Base-by-base conservation (phyloP, 768 basidiomycete genomes). In the Boletus pseudopeckii region DNA sequence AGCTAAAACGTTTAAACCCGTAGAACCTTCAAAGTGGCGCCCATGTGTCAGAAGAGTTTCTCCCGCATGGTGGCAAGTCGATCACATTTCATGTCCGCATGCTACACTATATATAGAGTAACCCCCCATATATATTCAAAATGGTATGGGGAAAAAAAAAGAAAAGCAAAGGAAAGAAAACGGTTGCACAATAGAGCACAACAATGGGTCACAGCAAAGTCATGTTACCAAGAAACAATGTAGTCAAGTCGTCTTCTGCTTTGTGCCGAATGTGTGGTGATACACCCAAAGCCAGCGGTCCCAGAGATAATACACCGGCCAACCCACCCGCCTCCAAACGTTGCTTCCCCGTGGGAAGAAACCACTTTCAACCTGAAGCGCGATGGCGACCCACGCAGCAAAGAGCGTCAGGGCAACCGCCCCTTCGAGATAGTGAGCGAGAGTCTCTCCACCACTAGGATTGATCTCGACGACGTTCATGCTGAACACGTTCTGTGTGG, bases 391-490 rank as follows among this genome's bases (percentile, higher is more conserved):
- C 81, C 83, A 86, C n/a, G 77, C 56, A 9, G 81, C 80, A 11
- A 76, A 52, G 7, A 75, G 10, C 0, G 83, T 86, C 39, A 86
- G 64, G 1, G 74, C 62, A 8, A 83, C 37, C 1, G 81, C 76
- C 2, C 66, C 59, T 15, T 62, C 74, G 33, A 76, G 26, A 42
- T 75, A 83, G 45, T 74, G 73, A 3, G 36, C 38, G 1, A 82
- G 59, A 0, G 74, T 74, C 45, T 61, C 60, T 41, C 47, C 53
- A 6, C 15, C 62, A 22, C 0, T 34, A 64, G 54, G 48, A 50
- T 73, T 75, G 51, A 83, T 69, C 57, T 77, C 77, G 11, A 28
- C 17, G 39, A 83, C 64, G 54, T 84, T 84, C 82, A 84, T 84
- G 5, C 82, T 78, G 48, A 82, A 84, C 5, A 77, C 69, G 17